Evolutionary conservation across 2,329 filamentous ascomycete genomes (phyloP).

Genomic region (Claviceps africana): DNA sequence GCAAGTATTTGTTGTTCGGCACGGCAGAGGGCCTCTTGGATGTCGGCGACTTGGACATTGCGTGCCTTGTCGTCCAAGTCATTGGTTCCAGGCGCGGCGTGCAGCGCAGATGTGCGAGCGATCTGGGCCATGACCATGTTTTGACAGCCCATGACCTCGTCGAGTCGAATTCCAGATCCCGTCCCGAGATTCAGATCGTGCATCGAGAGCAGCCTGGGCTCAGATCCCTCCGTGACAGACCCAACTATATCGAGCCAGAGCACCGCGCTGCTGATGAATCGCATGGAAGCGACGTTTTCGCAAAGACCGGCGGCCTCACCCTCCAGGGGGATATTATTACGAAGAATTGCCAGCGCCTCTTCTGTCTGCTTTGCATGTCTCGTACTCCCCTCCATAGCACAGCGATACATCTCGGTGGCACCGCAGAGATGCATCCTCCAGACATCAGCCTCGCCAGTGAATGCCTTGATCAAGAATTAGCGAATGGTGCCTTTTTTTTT

Average conservation of each 20-base stretch:
- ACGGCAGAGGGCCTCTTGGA: background rate
- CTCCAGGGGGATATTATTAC: constrained; percentile 8
- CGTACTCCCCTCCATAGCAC: background rate
- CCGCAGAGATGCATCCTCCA: background rate
- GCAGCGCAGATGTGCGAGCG: constrained; percentile 7
- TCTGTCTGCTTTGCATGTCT: background rate
- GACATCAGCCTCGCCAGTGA: background rate
- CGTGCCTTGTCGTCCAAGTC: background rate
- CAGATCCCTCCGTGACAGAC: constrained; percentile 5
- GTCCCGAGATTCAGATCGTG: constrained; percentile 6
- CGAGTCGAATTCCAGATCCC: constrained; percentile 8
- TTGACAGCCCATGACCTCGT: constrained; percentile 11
- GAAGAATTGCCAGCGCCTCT: background rate
- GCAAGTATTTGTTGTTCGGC: background rate
- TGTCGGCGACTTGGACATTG: background rate
- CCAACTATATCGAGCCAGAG: constrained; percentile 12
- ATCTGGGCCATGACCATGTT: constrained; percentile 10
- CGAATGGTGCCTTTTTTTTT: background rate
- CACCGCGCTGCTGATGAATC: constrained; percentile 9
- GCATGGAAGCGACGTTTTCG: constrained; percentile 6
- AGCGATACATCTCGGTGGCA: background rate
- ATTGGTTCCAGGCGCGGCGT: background rate
- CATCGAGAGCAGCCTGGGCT: constrained; percentile 5
- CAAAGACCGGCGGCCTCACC: constrained; percentile 11
- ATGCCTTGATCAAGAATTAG: background rate